Evolutionary conservation across 1,139 yeast species (phyloP), one percentile per base, ranked within the genome.

Genomic region (Geotrichum candidum): DNA sequence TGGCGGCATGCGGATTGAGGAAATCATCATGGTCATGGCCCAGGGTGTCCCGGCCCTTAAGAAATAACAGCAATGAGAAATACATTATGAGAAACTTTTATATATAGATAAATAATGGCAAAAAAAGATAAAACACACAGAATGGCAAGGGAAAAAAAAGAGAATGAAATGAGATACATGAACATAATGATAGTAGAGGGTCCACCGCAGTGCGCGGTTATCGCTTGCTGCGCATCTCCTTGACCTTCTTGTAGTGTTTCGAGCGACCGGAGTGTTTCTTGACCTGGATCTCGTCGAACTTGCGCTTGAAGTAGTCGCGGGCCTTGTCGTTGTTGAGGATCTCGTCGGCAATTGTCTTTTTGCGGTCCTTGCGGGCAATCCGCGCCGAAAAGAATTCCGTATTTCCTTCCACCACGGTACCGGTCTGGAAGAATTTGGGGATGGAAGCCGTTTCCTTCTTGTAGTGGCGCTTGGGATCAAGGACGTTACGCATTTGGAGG

Each of bases 391-490:
- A 88, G 73, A 81, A 90, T 72, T 91, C 97, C 0, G 90, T 82
- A 66, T 87, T 84, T 55, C 92, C 95, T 69, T 88, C 95, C 25
- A 92, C 75, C 48, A 94, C 83, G 0, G 97, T 91, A 13, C 99
- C 99, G 71, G 89, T 83, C 66, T 92, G 95, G 74, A 94, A 91
- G 67, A 80, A 84, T 70, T 89, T 90, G 25, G 97, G 96, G 5
- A 83, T 80, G 61, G 81, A 82, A 87, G 96, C 89, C 65, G 85
- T 87, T 63, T 88, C 95, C 74, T 90, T 90, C 76, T 89, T 90
- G 76, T 94, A 94, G 76, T 91, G 97, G 70, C 98, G 84, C 75
- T 94, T 94, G 4, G 98, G 98, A 72, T 94, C 99, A 66, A 94
- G 80, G 23, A 94, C 97, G 65, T 88, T 86, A 75, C 99, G 85